Evolutionary conservation across 192 early-diverging fungal genomes (phyloP), one percentile per base, ranked within the genome.

Genomic region (Backusella circina): DNA sequence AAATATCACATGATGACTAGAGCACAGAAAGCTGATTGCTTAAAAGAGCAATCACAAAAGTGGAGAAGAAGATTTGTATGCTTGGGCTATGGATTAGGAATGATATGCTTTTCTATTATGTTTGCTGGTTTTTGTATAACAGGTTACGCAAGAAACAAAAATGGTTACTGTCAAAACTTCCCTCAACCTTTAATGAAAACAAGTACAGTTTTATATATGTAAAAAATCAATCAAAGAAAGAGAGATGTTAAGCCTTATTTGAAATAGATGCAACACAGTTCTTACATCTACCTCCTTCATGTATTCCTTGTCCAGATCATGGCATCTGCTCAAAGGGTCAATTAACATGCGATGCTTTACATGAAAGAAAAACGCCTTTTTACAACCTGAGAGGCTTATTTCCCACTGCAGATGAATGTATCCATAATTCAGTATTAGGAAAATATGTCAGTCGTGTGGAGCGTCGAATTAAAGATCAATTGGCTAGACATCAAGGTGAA

Each of bases 321-420:
- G 69, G 69, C 3, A 41, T 71, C 13, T 71, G 69, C 7, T 71
- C 38, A 30, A 44, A 44, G 37, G 69, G 69, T n/a, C 37, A 71
- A 18, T 30, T 71, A 31, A 37, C 37, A 39, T 71, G 69, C 30
- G 37, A 30, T 30, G 41, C 69, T 13, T 31, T 71, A 41, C 50
- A 71, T 41, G 41, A 71, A 41, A 23, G 39, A 71, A 37, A 41
- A 10, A 71, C 9, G 16, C 26, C 69, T 8, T 47, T 37, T 30
- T 47, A 44, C 15, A 71, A 71, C 30, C 9, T 41, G 15, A 16
- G 37, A 2, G 26, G 38, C 2, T 16, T 39, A 4, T 41, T 71
- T 32, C 69, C 69, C 41, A 41, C 50, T 44, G 69, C 69, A 28
- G 69, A 71, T 44, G 28, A 44, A 71, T 71, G 69, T 30, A 41